phyloP scores from a whole-genome alignment of 345 rosid genomes.

The Populus alba region DNA sequence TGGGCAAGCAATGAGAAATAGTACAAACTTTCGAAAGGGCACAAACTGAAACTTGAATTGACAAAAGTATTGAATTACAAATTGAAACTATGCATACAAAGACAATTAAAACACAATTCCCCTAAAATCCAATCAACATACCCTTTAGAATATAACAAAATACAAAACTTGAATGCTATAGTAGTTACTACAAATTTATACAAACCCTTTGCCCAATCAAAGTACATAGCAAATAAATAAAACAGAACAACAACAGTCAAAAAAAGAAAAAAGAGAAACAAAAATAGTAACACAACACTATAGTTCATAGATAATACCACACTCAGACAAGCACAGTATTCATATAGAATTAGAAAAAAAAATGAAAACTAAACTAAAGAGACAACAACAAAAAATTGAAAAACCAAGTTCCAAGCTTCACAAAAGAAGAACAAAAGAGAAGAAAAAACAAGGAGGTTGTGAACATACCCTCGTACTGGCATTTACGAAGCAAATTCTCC shows the following conservation, averaged over 20 bases:
- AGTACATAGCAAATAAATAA: neutral
- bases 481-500: slow-evolving; percentile 52
- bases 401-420: neutral
- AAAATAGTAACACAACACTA: neutral
- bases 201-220: too few relatives aligned
- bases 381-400: neutral
- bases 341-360: neutral
- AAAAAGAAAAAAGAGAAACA: neutral
- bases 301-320: neutral
- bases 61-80: neutral
- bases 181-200: too few relatives aligned
- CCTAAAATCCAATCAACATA: neutral
- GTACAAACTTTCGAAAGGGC: neutral
- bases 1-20: neutral
- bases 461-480: slow-evolving; percentile 60
- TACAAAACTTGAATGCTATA: too few relatives aligned
- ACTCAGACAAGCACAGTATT: neutral
- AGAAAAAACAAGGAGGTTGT: neutral
- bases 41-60: neutral
- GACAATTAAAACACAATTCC: neutral
- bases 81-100: neutral
- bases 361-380: neutral
- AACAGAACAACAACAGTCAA: neutral
- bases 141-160: too few relatives aligned
- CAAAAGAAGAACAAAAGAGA: neutral